A percentile compares a stretch with the other conserved stretches of the same genome.
These are phyloP conservation scores for Saturnispora saitoi DNA, from an alignment of 805 yeast species.

Conservation along the genomic window DNA sequence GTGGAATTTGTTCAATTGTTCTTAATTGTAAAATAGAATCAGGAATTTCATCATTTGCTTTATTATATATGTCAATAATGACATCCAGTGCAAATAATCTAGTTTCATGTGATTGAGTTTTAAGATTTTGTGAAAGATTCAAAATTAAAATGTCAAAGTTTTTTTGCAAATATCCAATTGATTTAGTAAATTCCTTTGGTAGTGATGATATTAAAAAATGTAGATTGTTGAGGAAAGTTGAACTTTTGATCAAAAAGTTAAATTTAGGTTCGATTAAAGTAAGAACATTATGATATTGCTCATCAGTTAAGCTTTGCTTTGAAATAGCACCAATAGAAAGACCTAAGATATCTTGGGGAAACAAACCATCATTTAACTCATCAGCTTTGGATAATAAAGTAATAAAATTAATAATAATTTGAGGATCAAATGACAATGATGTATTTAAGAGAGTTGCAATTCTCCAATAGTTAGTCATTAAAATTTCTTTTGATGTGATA, in stretches of 20 bases:
- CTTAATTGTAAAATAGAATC: conserved; percentile 34
- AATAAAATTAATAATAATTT: conserved; percentile 18
- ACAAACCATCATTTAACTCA: conserved; percentile 15
- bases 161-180: conserved; percentile 7
- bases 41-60: conserved; percentile 21
- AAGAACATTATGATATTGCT: conserved; percentile 14
- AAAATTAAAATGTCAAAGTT: conserved; percentile 16
- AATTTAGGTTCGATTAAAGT: conserved; percentile 21
- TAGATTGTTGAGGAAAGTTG: conserved; percentile 32
- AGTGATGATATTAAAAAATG: conserved; percentile 18
- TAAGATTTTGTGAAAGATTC: conserved; percentile 30
- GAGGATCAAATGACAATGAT: conserved; percentile 22
- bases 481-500: conserved; percentile 8
- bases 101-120: conserved; percentile 40
- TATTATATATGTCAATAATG: conserved; percentile 36
- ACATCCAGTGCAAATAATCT: conserved; percentile 37
- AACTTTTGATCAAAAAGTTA: conserved; percentile 24
- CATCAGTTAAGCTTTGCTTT: conserved; percentile 17
- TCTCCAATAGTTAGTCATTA: conserved; percentile 44
- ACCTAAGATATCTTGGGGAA: conserved; percentile 37
- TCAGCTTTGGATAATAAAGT: conserved; percentile 7
- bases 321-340: conserved; percentile 30
- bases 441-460: conserved; percentile 34
- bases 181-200: background rate
- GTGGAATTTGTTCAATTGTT: conserved; percentile 64